A percentile compares a stretch with the other conserved stretches of the same genome.
Evolutionary conservation across 441 rosid genomes (phyloP).

Genomic region (Erodium chrysanthum): DNA sequence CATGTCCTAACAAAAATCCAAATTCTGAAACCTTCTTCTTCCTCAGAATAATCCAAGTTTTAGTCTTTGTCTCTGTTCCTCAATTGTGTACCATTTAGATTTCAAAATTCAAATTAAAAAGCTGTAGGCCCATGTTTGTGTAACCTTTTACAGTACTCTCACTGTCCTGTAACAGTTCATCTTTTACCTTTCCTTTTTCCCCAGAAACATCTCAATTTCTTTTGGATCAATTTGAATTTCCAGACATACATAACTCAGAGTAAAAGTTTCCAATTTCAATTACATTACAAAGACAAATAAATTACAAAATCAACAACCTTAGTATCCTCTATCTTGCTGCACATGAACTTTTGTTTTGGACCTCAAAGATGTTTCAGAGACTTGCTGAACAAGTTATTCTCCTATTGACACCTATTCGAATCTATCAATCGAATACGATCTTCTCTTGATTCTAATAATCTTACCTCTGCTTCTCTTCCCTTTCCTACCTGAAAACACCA

Average conservation of each 20-base stretch:
- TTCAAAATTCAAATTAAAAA: neutral
- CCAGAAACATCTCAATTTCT: too few species aligned
- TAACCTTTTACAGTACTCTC: neutral
- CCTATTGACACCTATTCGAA: conserved; percentile 29
- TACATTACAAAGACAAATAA: neutral
- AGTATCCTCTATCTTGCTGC: neutral
- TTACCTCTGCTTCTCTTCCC: conserved; percentile 52
- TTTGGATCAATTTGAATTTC: too few species aligned
- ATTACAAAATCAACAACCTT: neutral
- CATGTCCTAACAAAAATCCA: neutral
- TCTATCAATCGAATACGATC: conserved; percentile 40
- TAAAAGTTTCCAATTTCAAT: neutral
- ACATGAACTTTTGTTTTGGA: neutral
- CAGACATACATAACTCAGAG: too few species aligned
- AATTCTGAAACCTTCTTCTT: neutral
- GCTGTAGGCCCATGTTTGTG: neutral
- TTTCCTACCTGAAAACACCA: conserved; percentile 47
- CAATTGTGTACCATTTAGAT: neutral
- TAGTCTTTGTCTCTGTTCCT: neutral
- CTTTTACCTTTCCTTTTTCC: neutral
- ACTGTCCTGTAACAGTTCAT: neutral
- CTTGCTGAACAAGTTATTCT: conserved; percentile 15
- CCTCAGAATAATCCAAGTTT: neutral
- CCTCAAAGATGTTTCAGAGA: conserved; percentile 24
- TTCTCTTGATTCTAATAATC: conserved; percentile 55